phyloP scores from a whole-genome alignment of 2,329 filamentous ascomycete species.

The Ustulina deusta region DNA sequence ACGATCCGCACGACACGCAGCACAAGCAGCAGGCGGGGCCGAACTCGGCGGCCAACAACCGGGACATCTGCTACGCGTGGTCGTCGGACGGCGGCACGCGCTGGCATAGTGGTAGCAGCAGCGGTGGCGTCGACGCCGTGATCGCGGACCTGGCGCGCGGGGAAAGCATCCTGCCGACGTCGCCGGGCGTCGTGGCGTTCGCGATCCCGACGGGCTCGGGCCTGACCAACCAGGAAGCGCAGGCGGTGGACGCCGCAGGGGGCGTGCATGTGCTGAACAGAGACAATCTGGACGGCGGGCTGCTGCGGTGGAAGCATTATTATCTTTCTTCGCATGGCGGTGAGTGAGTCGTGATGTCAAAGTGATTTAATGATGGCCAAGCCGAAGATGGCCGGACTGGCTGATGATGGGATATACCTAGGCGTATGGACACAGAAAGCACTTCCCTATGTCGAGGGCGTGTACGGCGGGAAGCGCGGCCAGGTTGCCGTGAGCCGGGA shows the following conservation, averaged over 20 bases:
- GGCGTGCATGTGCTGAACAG: constrained; percentile 63
- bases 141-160: constrained; percentile 53
- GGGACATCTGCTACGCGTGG: constrained; percentile 62
- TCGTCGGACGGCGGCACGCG: constrained; percentile 58
- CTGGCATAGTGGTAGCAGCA: constrained; percentile 60
- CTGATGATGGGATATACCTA: constrained; percentile 30
- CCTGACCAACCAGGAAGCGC: constrained; percentile 64
- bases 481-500: constrained; percentile 52
- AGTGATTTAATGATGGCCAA: neutral
- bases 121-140: constrained; percentile 43
- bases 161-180: constrained; percentile 56
- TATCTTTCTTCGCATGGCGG: constrained; percentile 51
- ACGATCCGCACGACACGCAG: constrained; percentile 55
- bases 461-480: constrained; percentile 53
- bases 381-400: neutral
- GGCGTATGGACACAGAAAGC: constrained; percentile 52
- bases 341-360: constrained; percentile 35
- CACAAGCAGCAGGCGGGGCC: constrained; percentile 59
- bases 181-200: constrained; percentile 58
- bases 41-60: constrained; percentile 61
- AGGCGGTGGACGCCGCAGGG: constrained; percentile 59
- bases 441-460: constrained; percentile 49
- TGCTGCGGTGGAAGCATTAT: constrained; percentile 56
- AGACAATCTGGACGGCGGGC: constrained; percentile 53
- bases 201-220: constrained; percentile 59